A percentile compares a stretch with the other conserved stretches of the same genome.
These are phyloP conservation scores for Chalaropsis ovoidea DNA, from an alignment of 2,329 filamentous ascomycete species.

Conservation along the genomic window DNA sequence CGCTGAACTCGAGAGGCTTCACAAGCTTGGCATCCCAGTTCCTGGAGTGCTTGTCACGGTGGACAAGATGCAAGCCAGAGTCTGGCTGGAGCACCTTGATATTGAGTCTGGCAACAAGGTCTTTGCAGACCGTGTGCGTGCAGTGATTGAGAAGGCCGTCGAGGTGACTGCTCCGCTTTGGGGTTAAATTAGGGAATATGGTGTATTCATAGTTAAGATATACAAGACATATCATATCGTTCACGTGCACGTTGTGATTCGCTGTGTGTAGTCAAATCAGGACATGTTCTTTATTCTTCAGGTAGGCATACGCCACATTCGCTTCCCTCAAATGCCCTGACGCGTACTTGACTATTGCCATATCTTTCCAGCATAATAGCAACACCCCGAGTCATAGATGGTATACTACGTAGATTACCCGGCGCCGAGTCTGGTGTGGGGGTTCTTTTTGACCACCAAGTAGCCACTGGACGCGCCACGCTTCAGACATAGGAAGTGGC, in stretches of 20 bases:
- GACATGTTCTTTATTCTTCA: background rate
- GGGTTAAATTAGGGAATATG: constrained; percentile 33
- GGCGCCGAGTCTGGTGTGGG: background rate
- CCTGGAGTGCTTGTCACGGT: constrained; percentile 80
- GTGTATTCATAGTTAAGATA: background rate
- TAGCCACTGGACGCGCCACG: background rate
- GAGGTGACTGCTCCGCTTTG: constrained; percentile 74
- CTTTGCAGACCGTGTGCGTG: constrained; percentile 72
- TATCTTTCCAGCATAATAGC: background rate
- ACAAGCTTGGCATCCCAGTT: constrained; percentile 77
- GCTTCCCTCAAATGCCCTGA: too few relatives aligned
- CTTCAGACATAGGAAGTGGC: background rate
- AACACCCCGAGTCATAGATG: background rate
- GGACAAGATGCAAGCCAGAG: constrained; percentile 74
- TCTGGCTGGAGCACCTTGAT: constrained; percentile 87
- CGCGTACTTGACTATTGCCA: too few relatives aligned
- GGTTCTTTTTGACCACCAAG: background rate
- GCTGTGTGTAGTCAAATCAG: background rate
- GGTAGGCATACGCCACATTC: background rate
- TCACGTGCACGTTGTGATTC: background rate
- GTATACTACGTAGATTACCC: background rate
- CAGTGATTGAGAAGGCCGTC: constrained; percentile 79
- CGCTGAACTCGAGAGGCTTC: constrained; percentile 64
- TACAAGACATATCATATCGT: background rate
- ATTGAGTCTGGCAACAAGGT: constrained; percentile 75